Conservation (phyloP, 2,329 filamentous ascomycete genomes). For the Calonectria montana region DNA sequence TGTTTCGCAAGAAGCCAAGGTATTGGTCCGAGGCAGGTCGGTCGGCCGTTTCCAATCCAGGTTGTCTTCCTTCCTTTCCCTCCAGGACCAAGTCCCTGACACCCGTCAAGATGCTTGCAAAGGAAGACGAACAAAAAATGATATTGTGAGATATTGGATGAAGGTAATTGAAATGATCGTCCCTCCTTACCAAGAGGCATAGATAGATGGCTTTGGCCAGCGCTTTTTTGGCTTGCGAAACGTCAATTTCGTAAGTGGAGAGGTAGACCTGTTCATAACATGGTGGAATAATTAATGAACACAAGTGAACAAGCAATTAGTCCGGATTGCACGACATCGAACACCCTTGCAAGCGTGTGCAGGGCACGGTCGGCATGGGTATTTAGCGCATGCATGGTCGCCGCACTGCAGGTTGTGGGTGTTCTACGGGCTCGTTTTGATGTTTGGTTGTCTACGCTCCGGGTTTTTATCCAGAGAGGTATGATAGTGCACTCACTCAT, state of each 20-base stretch:
- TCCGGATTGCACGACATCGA: conserved; percentile 26
- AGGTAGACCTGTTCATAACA: conserved; percentile 26
- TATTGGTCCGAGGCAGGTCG: conserved; percentile 18
- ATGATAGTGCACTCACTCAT: neutral
- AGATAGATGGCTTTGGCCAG: conserved; percentile 3
- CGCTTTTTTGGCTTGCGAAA: neutral
- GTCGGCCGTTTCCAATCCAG: conserved; percentile 15
- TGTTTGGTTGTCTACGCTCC: conserved; percentile 30
- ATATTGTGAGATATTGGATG: neutral
- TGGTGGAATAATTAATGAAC: conserved; percentile 30
- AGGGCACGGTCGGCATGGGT: conserved; percentile 34
- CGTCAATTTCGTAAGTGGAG: conserved; percentile 17
- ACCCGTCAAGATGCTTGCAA: neutral
- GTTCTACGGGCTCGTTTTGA: conserved; percentile 27
- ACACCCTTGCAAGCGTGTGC: conserved; percentile 31
- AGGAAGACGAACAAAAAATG: no score
- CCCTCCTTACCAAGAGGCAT: neutral
- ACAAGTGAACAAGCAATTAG: conserved; percentile 14
- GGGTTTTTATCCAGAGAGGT: conserved; percentile 12
- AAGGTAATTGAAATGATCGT: neutral
- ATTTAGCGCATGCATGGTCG: conserved; percentile 34
- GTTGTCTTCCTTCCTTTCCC: neutral
- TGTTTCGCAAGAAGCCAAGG: conserved; percentile 14
- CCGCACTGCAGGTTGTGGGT: conserved; percentile 30
- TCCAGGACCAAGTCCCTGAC: neutral